Evolutionary conservation across 1,284 basidiomycete genomes (phyloP).

Genomic region (Gomphus bonarii): DNA sequence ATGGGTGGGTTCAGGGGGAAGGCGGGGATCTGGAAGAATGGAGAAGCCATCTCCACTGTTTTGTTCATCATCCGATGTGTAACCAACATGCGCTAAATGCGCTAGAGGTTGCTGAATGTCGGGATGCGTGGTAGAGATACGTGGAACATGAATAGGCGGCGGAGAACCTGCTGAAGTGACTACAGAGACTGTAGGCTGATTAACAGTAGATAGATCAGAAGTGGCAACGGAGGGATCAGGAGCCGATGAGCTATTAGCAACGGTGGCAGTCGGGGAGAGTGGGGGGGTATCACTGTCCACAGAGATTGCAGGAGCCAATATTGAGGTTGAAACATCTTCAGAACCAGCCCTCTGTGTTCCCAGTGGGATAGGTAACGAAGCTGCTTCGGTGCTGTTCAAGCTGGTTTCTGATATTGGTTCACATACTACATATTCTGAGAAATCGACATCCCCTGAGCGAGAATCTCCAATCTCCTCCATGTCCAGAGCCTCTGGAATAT

Average conservation of each 20-base stretch:
- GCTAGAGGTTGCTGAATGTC: neutral
- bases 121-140: neutral
- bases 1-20: neutral
- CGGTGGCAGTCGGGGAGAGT: neutral
- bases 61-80: neutral
- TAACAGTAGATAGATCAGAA: slow-evolving; percentile 1
- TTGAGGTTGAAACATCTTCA: neutral
- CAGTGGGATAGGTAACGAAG: neutral
- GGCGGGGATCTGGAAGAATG: neutral
- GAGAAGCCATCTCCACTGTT: neutral
- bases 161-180: neutral
- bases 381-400: neutral
- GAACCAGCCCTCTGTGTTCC: neutral
- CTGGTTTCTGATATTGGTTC: neutral
- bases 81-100: neutral
- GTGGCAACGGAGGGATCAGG: neutral
- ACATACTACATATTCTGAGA: neutral
- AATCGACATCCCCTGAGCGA: neutral
- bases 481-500: neutral
- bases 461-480: neutral
- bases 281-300: neutral
- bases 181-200: neutral
- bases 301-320: neutral
- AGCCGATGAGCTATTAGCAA: neutral
- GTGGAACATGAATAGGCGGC: neutral